These are phyloP conservation scores for Podaxis mareebaensis DNA, from an alignment of 768 basidiomycete species.

Conservation along the genomic window DNA sequence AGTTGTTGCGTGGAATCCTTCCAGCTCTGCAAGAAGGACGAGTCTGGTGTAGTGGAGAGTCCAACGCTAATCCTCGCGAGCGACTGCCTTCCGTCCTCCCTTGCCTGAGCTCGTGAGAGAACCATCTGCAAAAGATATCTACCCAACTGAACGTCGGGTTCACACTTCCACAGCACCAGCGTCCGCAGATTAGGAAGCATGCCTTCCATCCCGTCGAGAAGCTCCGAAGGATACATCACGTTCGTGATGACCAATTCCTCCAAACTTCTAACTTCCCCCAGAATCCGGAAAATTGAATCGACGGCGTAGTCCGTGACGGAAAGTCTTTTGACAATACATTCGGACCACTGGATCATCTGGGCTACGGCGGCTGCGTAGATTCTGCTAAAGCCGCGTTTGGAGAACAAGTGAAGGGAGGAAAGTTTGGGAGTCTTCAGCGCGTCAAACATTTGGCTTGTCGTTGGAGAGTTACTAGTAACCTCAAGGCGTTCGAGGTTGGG, in stretches of 20 bases:
- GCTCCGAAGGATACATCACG: constrained; percentile 9
- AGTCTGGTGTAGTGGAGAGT: background rate
- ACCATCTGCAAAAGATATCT: background rate
- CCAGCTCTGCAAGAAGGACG: background rate
- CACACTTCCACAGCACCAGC: background rate
- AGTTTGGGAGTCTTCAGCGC: constrained; percentile 1
- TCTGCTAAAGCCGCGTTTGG: constrained; percentile 10
- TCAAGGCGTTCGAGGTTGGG: constrained; percentile 1
- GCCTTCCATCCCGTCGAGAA: background rate
- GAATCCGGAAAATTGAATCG: background rate
- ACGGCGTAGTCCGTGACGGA: constrained; percentile 4
- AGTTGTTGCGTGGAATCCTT: background rate
- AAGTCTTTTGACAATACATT: constrained; percentile 1
- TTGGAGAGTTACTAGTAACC: constrained; percentile 8
- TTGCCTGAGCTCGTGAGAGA: background rate
- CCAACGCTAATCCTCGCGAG: background rate
- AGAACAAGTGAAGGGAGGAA: background rate
- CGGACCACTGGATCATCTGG: background rate
- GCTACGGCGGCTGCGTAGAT: constrained; percentile 9
- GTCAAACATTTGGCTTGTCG: constrained; percentile 11
- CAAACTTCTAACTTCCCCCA: background rate
- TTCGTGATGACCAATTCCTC: constrained; percentile 9
- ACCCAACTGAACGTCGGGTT: background rate
- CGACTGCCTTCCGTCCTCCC: background rate
- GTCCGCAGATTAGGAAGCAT: background rate